phyloP scores from a whole-genome alignment of 768 basidiomycete genomes.

The Boletus sensibilis region DNA sequence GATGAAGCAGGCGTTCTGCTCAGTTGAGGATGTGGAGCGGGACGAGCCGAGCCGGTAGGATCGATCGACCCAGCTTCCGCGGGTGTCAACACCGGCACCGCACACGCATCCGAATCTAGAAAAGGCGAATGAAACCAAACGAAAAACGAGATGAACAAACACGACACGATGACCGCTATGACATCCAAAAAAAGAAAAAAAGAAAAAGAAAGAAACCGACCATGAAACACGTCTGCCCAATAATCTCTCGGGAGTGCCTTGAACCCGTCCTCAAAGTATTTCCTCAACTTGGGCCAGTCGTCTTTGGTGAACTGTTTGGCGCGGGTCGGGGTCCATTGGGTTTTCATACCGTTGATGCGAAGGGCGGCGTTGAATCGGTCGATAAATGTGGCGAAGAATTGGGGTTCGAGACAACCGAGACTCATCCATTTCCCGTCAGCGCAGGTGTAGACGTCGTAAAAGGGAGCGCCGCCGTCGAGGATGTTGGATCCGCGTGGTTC shows the following conservation, averaged over 20 bases:
- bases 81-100: conserved; percentile 64
- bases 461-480: conserved; percentile 78
- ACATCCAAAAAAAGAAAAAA: not conserved
- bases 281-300: conserved; percentile 56
- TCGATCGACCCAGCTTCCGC: conserved; percentile 54
- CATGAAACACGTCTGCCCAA: conserved; percentile 68
- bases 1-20: conserved; percentile 31
- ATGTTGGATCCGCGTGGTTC: conserved; percentile 53
- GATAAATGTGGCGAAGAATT: conserved; percentile 66
- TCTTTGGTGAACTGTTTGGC: conserved; percentile 44
- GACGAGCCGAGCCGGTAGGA: conserved; percentile 38
- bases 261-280: conserved; percentile 68
- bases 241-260: conserved; percentile 56
- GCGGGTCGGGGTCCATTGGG: conserved; percentile 55
- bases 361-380: conserved; percentile 51
- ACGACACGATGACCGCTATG: not conserved
- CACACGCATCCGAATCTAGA: conserved; percentile 70
- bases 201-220: conserved; percentile 32
- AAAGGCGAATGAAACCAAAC: too few relatives aligned
- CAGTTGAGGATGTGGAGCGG: conserved; percentile 54
- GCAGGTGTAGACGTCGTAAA: conserved; percentile 73
- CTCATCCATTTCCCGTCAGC: conserved; percentile 74
- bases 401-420: conserved; percentile 72
- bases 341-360: conserved; percentile 38
- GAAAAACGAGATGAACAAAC: not conserved